These are phyloP conservation scores for Friedmanniomyces simplex DNA, from an alignment of 495 filamentous ascomycete genomes.

Conservation along the genomic window DNA sequence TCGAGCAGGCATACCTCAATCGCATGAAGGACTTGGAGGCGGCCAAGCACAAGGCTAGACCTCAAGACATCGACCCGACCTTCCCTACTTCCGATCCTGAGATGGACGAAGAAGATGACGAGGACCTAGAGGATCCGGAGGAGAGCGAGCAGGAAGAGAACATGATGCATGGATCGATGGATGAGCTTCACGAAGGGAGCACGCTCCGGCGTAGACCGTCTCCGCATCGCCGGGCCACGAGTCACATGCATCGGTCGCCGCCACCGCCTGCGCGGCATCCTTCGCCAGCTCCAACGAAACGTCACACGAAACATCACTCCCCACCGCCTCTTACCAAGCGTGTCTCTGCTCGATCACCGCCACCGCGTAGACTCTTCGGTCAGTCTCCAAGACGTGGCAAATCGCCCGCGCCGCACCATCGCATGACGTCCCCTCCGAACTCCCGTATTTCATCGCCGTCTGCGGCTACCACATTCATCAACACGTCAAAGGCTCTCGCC, in stretches of 20 bases:
- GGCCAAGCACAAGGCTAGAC: conserved; percentile 64
- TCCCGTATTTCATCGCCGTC: conserved; percentile 42
- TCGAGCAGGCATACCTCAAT: conserved; percentile 85
- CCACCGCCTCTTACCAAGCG: conserved; percentile 15
- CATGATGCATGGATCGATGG: conserved; percentile 27
- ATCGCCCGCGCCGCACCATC: conserved; percentile 43
- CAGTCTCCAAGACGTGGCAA: conserved; percentile 59
- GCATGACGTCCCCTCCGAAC: conserved; percentile 55
- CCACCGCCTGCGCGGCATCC: conserved; percentile 11
- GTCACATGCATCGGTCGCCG: conserved; percentile 29
- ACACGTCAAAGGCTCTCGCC: conserved; percentile 19
- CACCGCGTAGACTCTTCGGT: conserved; percentile 52
- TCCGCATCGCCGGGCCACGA: conserved; percentile 39
- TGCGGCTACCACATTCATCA: conserved; percentile 33
- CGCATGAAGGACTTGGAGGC: conserved; percentile 70
- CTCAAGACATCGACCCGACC: conserved; percentile 95
- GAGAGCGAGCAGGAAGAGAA: conserved; percentile 49
- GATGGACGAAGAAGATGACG: conserved; percentile 55
- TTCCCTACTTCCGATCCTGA: conserved; percentile 91
- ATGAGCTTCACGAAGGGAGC: conserved; percentile 14
- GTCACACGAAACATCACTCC: conserved; percentile 1
- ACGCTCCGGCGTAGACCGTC: conserved; percentile 6
- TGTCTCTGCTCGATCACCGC: conserved; percentile 11
- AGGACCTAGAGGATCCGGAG: conserved; percentile 43
- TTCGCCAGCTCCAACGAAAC: conserved; percentile 7